Percentiles rank a stretch among this genome's conserved stretches.
phyloP scores from a whole-genome alignment of 768 basidiomycete species.

The Phaeotremella fagi region DNA sequence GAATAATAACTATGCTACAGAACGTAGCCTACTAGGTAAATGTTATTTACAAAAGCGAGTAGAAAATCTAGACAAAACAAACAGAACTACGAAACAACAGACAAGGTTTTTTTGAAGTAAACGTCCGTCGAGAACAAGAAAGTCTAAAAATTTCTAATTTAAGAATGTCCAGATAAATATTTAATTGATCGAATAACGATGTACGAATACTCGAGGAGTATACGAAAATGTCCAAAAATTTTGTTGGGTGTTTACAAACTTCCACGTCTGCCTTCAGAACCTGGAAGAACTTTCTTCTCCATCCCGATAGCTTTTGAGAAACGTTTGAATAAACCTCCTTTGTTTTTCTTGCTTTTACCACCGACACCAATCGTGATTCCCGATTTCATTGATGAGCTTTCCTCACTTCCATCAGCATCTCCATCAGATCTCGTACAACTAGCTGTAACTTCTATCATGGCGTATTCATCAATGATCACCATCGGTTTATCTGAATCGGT shows the following conservation, averaged over 20 bases:
- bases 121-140: too few relatives aligned
- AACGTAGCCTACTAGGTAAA: too few relatives aligned
- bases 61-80: not conserved
- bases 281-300: slow-evolving; percentile 26
- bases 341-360: slow-evolving; percentile 15
- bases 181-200: too few relatives aligned
- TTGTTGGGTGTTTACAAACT: too few relatives aligned
- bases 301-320: slow-evolving; percentile 26
- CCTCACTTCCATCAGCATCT: slow-evolving; percentile 28
- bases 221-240: too few relatives aligned
- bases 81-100: too few relatives aligned
- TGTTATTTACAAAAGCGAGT: not conserved
- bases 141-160: not conserved
- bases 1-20: too few relatives aligned
- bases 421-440: slow-evolving; percentile 34
- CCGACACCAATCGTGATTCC: slow-evolving; percentile 2
- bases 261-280: slow-evolving; percentile 9
- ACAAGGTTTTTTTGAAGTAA: not conserved
- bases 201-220: too few relatives aligned
- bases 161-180: not conserved
- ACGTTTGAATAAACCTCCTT: slow-evolving; percentile 35
- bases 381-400: slow-evolving; percentile 13
- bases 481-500: slow-evolving; percentile 14
- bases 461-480: not conserved
- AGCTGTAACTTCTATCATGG: slow-evolving; percentile 7